Evolutionary conservation across 495 filamentous ascomycete genomes (phyloP), one percentile per base, ranked within the genome.

Genomic region (Aspergillus ellipticus): DNA sequence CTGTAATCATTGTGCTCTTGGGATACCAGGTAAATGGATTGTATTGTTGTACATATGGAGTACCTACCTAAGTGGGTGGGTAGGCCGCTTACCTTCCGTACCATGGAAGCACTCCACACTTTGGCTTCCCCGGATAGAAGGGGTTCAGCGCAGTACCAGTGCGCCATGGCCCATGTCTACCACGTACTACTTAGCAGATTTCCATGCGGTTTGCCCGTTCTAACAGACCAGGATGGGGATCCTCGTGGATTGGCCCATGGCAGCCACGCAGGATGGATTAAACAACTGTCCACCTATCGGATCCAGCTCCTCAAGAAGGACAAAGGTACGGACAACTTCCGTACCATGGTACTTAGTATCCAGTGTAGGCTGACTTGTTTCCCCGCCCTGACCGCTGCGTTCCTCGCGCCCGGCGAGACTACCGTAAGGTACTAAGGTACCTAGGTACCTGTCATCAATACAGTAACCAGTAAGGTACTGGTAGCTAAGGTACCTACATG

Each of bases 71-170:
- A 10, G 4, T 1, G 11, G 13, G 35, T 39, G 7, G 3, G 4
- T 28, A 28, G 35, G n/a, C 35, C n/a, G n/a, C 5, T 13, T 39
- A 13, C 35, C n/a, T 8, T 39, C 3, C 24, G 24, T 28, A 28
- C 24, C 24, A 39, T 39, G 35, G n/a, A n/a, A n/a, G n/a, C 50
- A 50, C 54, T 57, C 54, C 54, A 46, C 54, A 57, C 41, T 46
- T 39, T 57, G 10, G 48, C n/a, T 57, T 57, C 48, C 39, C 54
- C 54, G 16, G 46, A 57, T 50, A 57, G 46, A 16, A 33, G 43
- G 16, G 11, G 41, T 22, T 39, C 35, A 39, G 11, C 35, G 35
- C n/a, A 15, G n/a, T n/a, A 13, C 11, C 4, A 39, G 35, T n/a
- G 35, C 24, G 4, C 11, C 4, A 39, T 8, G 1, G 35, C 24